Evolutionary conservation across 2,329 filamentous ascomycete species (phyloP).

Genomic region (Pseudogymnoascus sp.): DNA sequence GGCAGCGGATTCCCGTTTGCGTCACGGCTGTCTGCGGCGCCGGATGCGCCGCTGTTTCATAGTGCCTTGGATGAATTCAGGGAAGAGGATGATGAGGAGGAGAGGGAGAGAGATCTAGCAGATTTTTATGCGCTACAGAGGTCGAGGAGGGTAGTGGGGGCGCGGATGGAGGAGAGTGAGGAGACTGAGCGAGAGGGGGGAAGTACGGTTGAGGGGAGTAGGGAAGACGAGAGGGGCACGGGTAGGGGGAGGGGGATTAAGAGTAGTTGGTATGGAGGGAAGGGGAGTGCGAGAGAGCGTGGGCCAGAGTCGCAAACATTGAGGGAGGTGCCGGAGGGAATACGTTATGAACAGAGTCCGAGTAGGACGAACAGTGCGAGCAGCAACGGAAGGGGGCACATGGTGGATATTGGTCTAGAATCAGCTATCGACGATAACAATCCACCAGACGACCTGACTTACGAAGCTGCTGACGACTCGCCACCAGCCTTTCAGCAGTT

Average conservation of each 20-base stretch:
- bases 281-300: constrained; percentile 24
- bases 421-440: constrained; percentile 53
- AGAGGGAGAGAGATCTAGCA: constrained; percentile 83
- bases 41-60: constrained; percentile 89
- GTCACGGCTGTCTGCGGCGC: constrained; percentile 61
- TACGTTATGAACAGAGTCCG: constrained; percentile 22
- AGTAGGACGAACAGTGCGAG: constrained; percentile 22
- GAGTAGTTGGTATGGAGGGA: constrained; percentile 54
- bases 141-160: constrained; percentile 80
- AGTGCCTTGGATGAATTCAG: constrained; percentile 83
- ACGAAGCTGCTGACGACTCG: constrained; percentile 45
- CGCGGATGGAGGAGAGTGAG: constrained; percentile 75
- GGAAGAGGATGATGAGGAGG: constrained; percentile 87
- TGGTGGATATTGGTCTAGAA: constrained; percentile 84
- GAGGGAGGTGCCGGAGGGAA: constrained; percentile 31
- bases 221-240: constrained; percentile 33
- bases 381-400: constrained; percentile 50
- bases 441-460: constrained; percentile 51
- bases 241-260: constrained; percentile 40
- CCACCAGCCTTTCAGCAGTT: constrained; percentile 58
- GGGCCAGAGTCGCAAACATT: constrained; percentile 23
- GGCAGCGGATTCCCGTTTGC: constrained; percentile 69
- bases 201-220: constrained; percentile 30
- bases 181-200: constrained; percentile 67
- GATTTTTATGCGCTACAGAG: constrained; percentile 87